A percentile compares a stretch with the other conserved stretches of the same genome.
These are phyloP conservation scores for Trametes punicea DNA, from an alignment of 768 basidiomycete genomes.

Conservation along the genomic window DNA sequence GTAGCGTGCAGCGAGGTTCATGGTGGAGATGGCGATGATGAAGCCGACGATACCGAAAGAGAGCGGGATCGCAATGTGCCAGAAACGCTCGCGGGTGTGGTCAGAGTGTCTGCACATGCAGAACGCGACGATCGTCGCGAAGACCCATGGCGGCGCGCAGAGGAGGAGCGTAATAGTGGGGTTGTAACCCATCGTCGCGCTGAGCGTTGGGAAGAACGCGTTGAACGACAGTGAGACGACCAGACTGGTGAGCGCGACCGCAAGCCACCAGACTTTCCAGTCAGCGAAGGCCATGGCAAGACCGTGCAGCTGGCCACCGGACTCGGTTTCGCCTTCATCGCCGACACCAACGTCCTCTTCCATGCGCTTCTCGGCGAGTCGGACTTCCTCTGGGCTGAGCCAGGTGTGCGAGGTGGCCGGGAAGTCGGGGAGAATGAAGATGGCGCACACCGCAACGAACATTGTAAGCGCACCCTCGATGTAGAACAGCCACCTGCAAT, in stretches of 20 bases:
- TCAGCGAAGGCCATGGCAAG: constrained; percentile 62
- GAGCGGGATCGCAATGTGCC: constrained; percentile 55
- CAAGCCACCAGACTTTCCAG: constrained; percentile 84
- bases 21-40: constrained; percentile 58
- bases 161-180: constrained; percentile 66
- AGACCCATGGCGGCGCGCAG: constrained; percentile 75
- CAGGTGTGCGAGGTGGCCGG: constrained; percentile 56
- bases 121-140: constrained; percentile 58
- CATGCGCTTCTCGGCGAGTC: constrained; percentile 58
- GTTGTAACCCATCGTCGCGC: constrained; percentile 65
- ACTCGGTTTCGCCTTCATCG: constrained; percentile 45
- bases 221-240: constrained; percentile 71
- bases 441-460: constrained; percentile 48
- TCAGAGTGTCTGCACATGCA: constrained; percentile 65
- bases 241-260: constrained; percentile 57
- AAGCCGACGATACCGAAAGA: constrained; percentile 65
- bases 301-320: constrained; percentile 39
- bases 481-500: constrained; percentile 59
- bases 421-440: constrained; percentile 73
- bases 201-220: constrained; percentile 76
- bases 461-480: constrained; percentile 62
- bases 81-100: constrained; percentile 63
- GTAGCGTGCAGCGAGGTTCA: constrained; percentile 62
- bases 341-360: constrained; percentile 58
- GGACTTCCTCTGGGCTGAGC: constrained; percentile 55